Evolutionary conservation across 371 early-diverging fungal genomes (phyloP), one percentile per base, ranked within the genome.

Genomic region (Dinochytrium kinnereticum): DNA sequence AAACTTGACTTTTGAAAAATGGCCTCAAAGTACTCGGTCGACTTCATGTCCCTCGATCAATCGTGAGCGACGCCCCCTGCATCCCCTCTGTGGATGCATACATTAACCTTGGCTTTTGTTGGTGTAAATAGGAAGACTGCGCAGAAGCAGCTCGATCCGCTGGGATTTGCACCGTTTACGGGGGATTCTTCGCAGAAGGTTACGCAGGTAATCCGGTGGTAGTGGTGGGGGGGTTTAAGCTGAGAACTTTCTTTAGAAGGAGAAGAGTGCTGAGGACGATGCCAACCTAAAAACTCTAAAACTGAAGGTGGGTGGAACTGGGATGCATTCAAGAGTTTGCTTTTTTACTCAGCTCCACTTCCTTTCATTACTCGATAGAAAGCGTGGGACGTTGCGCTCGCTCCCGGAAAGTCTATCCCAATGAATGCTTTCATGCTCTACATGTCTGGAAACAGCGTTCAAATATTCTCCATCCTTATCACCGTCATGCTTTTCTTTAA

Each of bases 341-440:
- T n/a, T n/a, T n/a, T n/a, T n/a, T n/a, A n/a, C n/a, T n/a, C n/a
- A n/a, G n/a, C n/a, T n/a, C n/a, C n/a, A n/a, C n/a, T n/a, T n/a
- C n/a, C n/a, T n/a, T n/a, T 49, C 26, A 44, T 40, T 7, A 26
- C 21, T 50, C 31, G 26, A 64, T 51, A 71, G 95, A 92, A 94
- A 96, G 91, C 97, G 26, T 97, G 96, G 96, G 97, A 98, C 79
- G 88, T 91, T n/a, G 96, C 98, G 0, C 85, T 94, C 72, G 91
- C 90, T 0, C 94, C 95, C 17, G 95, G 91, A 59, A 98, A 97
- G 78, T 91, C 91, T 55, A 90, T 97, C 34, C 97, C 98, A 0
- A 98, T 97, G 98, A 96, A 96, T 72, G 94, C 89, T 30, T 91
- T 99, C 81, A 99, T 99, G 99, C 88, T 97, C 51, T 98, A 94